A percentile compares a stretch with the other conserved stretches of the same genome.
Conservation (phyloP, 768 basidiomycete species). For the Austroboletus festivus region DNA sequence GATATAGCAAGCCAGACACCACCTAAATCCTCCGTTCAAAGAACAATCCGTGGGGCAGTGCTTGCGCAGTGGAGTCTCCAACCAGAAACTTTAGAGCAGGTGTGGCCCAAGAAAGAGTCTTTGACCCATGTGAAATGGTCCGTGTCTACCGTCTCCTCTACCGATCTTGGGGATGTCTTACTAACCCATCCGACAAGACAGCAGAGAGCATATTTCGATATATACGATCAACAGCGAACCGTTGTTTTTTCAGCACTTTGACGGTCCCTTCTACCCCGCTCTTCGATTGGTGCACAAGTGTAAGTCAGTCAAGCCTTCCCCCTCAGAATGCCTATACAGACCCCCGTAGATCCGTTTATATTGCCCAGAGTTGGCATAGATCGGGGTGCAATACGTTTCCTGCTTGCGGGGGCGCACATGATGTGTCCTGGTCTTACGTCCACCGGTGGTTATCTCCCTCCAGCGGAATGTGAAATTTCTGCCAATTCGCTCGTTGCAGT, state of each 20-base stretch:
- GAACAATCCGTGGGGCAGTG: slow-evolving; percentile 76
- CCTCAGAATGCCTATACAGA: background rate
- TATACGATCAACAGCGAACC: slow-evolving; percentile 87
- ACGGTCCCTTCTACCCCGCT: slow-evolving; percentile 89
- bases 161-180: slow-evolving; percentile 6
- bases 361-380: slow-evolving; percentile 88
- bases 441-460: slow-evolving; percentile 82
- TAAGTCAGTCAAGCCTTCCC: slow-evolving; percentile 40
- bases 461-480: slow-evolving; percentile 61
- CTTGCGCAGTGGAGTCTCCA: slow-evolving; percentile 83
- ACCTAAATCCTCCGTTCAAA: slow-evolving; percentile 90
- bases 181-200: slow-evolving; percentile 37
- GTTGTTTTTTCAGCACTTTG: slow-evolving; percentile 93
- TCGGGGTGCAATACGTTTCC: slow-evolving; percentile 96
- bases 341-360: slow-evolving; percentile 77
- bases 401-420: slow-evolving; percentile 91
- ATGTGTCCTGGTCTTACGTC: slow-evolving; percentile 98
- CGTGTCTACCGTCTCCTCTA: slow-evolving; percentile 14
- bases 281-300: slow-evolving; percentile 90
- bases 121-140: slow-evolving; percentile 91
- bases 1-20: slow-evolving; percentile 90
- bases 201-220: slow-evolving; percentile 94
- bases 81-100: slow-evolving; percentile 76
- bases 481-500: slow-evolving; percentile 83
- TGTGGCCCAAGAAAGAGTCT: slow-evolving; percentile 99